These are phyloP conservation scores for Barbatosphaeria neglecta DNA, from an alignment of 495 filamentous ascomycete species.

Conservation along the genomic window DNA sequence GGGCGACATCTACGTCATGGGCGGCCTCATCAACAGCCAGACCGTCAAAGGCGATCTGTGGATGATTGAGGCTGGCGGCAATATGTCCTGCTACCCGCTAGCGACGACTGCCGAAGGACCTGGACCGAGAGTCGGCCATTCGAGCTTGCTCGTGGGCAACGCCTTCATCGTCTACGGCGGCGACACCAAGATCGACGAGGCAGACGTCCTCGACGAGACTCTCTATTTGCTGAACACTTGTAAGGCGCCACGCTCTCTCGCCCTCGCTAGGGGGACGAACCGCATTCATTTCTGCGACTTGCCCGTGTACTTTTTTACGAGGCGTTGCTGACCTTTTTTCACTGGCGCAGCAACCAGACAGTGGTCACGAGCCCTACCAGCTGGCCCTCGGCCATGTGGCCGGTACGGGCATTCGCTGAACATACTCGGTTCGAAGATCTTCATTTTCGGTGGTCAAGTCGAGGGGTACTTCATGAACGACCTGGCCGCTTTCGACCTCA, in stretches of 20 bases:
- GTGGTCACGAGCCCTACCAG: slow-evolving; percentile 88
- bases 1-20: slow-evolving; percentile 96
- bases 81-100: slow-evolving; percentile 81
- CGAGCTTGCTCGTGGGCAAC: slow-evolving; percentile 91
- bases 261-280: no score
- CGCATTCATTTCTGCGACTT: no score
- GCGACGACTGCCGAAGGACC: slow-evolving; percentile 87
- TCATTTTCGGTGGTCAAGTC: slow-evolving; percentile 94
- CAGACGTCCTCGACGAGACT: slow-evolving; percentile 84
- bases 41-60: slow-evolving; percentile 95
- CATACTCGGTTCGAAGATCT: slow-evolving; percentile 91
- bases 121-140: slow-evolving; percentile 89
- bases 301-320: no score
- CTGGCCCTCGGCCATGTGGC: slow-evolving; percentile 70
- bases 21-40: slow-evolving; percentile 83
- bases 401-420: slow-evolving; percentile 96
- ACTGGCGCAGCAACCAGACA: slow-evolving; percentile 82
- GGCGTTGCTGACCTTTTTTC: slow-evolving; percentile 16
- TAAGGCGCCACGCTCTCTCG: slow-evolving; percentile 34
- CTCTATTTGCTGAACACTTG: slow-evolving; percentile 96
- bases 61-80: slow-evolving; percentile 90
- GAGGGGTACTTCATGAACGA: slow-evolving; percentile 98
- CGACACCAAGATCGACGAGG: slow-evolving; percentile 93
- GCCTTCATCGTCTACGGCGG: slow-evolving; percentile 99
- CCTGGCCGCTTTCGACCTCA: slow-evolving; percentile 91